These are phyloP conservation scores for Hippophae gyantsensis DNA, from an alignment of 306 rosid species.

Conservation along the genomic window DNA sequence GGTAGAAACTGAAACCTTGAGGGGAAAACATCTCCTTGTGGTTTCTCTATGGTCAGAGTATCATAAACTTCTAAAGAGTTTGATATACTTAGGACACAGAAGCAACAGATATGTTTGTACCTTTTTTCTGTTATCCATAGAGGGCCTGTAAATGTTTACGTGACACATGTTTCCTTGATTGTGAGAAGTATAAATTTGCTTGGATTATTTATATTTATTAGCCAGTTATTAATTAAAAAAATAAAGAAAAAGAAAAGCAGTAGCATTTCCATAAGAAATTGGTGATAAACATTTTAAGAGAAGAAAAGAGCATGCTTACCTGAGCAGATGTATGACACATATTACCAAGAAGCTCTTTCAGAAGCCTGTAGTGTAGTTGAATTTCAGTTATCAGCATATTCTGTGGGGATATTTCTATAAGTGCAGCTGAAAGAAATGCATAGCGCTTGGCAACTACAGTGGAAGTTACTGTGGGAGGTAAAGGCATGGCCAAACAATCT, in stretches of 20 bases:
- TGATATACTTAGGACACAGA: too few species aligned
- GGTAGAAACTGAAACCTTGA: too few species aligned
- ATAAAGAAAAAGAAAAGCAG: not conserved
- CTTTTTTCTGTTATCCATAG: too few species aligned
- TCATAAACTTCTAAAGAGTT: too few species aligned
- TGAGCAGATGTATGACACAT: conserved; percentile 98
- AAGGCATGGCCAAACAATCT: conserved; percentile 67
- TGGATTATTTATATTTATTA: too few species aligned
- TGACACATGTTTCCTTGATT: too few species aligned
- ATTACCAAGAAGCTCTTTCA: conserved; percentile 75
- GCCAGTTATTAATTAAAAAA: too few species aligned
- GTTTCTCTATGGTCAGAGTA: too few species aligned
- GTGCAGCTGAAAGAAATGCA: conserved; percentile 90
- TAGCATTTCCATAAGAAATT: conserved; percentile 7
- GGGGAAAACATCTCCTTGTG: too few species aligned
- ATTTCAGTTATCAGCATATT: conserved; percentile 72
- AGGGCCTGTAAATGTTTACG: too few species aligned
- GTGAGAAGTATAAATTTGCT: too few species aligned
- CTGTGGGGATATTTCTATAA: conserved; percentile 80
- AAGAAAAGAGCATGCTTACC: conserved; percentile 42
- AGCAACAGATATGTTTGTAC: too few species aligned
- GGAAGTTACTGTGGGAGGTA: conserved; percentile 83
- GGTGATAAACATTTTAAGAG: conserved; percentile 14
- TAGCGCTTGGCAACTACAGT: conserved; percentile 83
- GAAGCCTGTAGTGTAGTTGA: conserved; percentile 63